These are phyloP conservation scores for Lachnellula arida DNA, from an alignment of 2,329 filamentous ascomycete genomes.

Conservation along the genomic window DNA sequence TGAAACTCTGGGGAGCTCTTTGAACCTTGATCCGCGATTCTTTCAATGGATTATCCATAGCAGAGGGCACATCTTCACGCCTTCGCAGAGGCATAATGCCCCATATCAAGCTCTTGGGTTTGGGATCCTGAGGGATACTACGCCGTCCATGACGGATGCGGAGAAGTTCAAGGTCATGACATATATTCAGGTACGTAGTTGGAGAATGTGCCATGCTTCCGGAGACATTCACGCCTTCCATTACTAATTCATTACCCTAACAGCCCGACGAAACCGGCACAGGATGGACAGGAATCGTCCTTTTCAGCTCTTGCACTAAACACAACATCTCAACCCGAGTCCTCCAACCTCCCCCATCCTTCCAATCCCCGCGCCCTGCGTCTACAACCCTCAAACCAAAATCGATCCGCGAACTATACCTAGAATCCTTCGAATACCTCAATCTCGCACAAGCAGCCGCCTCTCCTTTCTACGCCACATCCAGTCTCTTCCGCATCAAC, in stretches of 20 bases:
- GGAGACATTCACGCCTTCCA: background rate
- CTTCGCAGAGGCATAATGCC: constrained; percentile 19
- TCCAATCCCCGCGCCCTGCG: constrained; percentile 14
- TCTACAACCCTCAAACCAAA: constrained; percentile 10
- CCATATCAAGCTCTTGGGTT: constrained; percentile 24
- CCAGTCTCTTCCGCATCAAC: constrained; percentile 25
- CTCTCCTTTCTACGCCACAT: constrained; percentile 25
- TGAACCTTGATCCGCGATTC: constrained; percentile 17
- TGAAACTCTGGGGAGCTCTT: constrained; percentile 13
- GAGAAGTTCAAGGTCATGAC: constrained; percentile 26
- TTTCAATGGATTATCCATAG: constrained; percentile 19
- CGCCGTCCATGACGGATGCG: constrained; percentile 21
- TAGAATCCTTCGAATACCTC: constrained; percentile 22
- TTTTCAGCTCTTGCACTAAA: constrained; percentile 23
- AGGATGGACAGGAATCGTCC: constrained; percentile 26
- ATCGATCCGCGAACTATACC: constrained; percentile 26
- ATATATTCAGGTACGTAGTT: constrained; percentile 14
- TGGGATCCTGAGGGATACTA: constrained; percentile 17
- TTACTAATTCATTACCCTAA: background rate
- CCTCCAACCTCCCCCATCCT: constrained; percentile 21
- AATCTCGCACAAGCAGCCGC: constrained; percentile 11
- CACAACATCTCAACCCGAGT: constrained; percentile 19
- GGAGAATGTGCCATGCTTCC: background rate
- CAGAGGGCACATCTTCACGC: constrained; percentile 20
- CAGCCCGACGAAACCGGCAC: constrained; percentile 18